Base-by-base conservation (phyloP, 192 early-diverging fungal species). In the Linnemannia schmuckeri region DNA sequence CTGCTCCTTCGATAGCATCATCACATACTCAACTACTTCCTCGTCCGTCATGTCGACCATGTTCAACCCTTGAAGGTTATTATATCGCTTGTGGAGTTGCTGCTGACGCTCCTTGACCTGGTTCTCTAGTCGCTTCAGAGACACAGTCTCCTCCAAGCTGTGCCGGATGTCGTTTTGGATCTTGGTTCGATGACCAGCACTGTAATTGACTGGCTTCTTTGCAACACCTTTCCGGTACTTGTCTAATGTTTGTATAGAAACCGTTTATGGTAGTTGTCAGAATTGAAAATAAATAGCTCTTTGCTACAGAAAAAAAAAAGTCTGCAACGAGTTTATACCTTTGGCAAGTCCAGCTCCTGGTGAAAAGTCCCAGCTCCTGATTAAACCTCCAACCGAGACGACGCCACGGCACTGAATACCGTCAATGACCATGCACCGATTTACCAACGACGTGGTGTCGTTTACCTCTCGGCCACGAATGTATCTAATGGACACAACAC, bases 351-450 rank as follows among this genome's bases (percentile, higher is more conserved):
- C 71, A 5, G 85, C 89, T 20, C 83, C 89, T 35, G 91, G 82
- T 7, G 88, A 90, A 82, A 94, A 94, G 70, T 92, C 91, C 92
- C 92, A 93, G 17, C 88, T 85, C 76, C 91, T 90, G 68, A 94
- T 78, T 7, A 89, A 73, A 8, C 89, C 81, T 6, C 92, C 93
- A 40, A 91, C 84, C 2, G 88, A 88, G 4, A 88, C 88, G 0
- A 92, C 86, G 6, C 92, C 89, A 37, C 89, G 85, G 70, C 85
- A 90, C 42, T 70, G 55, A 1, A 87, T 44, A 46, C 80, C 89
- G 54, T 84, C 89, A 61, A 90, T 88, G 20, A 76, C 76, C 57
- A 83, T 81, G 38, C 77, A 80, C 40, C 61, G 80, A 70, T 81
- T 75, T 0, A 44, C 46, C 38, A 75, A 41, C 17, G 27, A 73